These are phyloP conservation scores for Gleditsia sinensis DNA, from an alignment of 306 rosid genomes.

Conservation along the genomic window DNA sequence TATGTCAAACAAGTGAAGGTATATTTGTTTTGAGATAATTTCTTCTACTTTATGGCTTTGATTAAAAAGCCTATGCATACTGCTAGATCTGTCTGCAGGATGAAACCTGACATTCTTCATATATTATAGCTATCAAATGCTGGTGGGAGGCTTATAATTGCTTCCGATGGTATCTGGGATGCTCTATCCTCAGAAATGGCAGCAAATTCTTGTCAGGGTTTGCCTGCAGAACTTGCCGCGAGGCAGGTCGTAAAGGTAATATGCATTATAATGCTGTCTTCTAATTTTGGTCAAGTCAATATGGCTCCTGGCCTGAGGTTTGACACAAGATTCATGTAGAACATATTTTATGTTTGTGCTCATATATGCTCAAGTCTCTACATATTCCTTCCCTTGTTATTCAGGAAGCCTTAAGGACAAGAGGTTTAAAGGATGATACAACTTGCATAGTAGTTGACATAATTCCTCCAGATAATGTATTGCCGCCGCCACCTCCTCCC, in stretches of 20 bases:
- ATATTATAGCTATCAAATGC: constrained; percentile 53
- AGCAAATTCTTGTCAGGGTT: constrained; percentile 65
- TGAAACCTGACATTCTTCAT: constrained; percentile 32
- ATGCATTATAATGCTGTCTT: constrained; percentile 7
- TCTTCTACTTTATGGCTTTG: not conserved
- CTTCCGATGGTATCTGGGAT: constrained; percentile 84
- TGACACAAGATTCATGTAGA: not conserved
- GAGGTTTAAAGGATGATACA: constrained; percentile 75
- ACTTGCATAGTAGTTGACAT: constrained; percentile 72
- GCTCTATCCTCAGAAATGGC: constrained; percentile 68
- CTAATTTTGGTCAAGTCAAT: not conserved
- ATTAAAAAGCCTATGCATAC: not conserved
- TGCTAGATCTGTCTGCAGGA: not conserved
- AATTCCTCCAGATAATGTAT: constrained; percentile 58
- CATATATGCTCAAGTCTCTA: not conserved
- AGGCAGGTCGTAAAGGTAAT: constrained; percentile 76
- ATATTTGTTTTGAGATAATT: not conserved
- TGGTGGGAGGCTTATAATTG: constrained; percentile 73
- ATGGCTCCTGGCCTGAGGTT: constrained; percentile 1
- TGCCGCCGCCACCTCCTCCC: constrained; percentile 44
- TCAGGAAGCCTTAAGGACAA: constrained; percentile 63
- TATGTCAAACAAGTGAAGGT: constrained; percentile 82
- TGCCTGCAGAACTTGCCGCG: constrained; percentile 79
- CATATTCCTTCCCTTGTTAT: not conserved
- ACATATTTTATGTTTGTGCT: not conserved